phyloP scores from a whole-genome alignment of 208 protist genomes.

The Acanthamoeba royreba region DNA sequence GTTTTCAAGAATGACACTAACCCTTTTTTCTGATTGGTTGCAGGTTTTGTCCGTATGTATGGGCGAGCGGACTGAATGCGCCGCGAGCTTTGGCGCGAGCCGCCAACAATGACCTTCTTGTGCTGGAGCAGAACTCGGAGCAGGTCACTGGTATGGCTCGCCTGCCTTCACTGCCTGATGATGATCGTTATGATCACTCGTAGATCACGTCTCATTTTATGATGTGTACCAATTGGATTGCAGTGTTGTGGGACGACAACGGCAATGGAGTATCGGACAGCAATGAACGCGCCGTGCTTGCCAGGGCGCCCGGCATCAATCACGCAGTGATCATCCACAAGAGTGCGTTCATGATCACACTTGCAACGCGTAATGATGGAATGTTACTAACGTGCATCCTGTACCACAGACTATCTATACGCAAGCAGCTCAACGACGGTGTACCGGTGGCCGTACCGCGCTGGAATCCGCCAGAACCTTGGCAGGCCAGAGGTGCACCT shows the following conservation, averaged over 20 bases:
- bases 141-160: background rate
- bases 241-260: constrained; percentile 43
- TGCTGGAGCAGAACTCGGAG: background rate
- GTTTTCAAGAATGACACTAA: too few relatives aligned
- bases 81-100: background rate
- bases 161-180: background rate
- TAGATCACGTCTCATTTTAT: too few relatives aligned
- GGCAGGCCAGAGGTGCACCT: background rate
- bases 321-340: constrained; percentile 2
- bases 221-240: too few relatives aligned
- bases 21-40: too few relatives aligned
- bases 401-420: background rate
- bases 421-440: background rate
- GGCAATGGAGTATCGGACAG: background rate
- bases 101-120: constrained; percentile 14
- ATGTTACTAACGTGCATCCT: background rate
- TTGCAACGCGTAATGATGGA: background rate
- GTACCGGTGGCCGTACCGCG: constrained; percentile 23
- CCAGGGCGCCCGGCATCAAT: background rate
- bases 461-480: background rate
- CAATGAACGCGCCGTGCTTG: background rate
- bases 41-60: constrained; percentile 39
- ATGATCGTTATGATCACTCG: too few relatives aligned
- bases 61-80: background rate
- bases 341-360: background rate